A percentile compares a stretch with the other conserved stretches of the same genome.
Conservation (phyloP, 768 basidiomycete genomes). For the Lentinula raphanica region DNA sequence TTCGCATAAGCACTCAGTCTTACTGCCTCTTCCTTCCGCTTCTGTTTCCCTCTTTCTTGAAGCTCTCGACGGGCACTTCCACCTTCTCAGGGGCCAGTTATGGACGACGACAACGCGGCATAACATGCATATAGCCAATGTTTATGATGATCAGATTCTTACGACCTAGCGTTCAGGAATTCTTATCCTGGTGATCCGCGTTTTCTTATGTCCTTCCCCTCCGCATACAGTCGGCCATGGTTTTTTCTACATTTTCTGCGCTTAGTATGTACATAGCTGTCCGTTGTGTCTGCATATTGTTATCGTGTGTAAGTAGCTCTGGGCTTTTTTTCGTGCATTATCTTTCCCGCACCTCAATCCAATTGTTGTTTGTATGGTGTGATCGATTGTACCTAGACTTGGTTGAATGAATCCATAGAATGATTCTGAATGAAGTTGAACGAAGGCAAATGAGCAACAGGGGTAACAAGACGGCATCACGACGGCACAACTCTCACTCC, state of each 20-base stretch:
- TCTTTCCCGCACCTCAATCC: no score
- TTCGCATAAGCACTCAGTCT: background rate
- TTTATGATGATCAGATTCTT: conserved; percentile 3
- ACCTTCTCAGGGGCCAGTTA: conserved; percentile 1
- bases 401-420: no score
- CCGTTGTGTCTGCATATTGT: background rate
- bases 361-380: background rate
- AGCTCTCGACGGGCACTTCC: conserved; percentile 7
- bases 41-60: background rate
- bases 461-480: no score
- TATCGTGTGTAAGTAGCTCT: background rate
- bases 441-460: no score
- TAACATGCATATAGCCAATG: conserved; percentile 2
- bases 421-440: no score
- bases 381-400: no score
- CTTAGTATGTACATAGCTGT: background rate
- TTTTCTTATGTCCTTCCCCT: background rate
- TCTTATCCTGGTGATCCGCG: conserved; percentile 1
- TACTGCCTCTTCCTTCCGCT: background rate
- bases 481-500: background rate
- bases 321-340: no score
- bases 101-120: conserved; percentile 2
- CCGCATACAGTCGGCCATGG: conserved; percentile 1
- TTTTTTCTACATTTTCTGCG: background rate
- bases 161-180: conserved; percentile 1